A percentile compares a stretch with the other conserved stretches of the same genome.
phyloP scores from a whole-genome alignment of 1,139 yeast genomes.

The Magnusiomyces magnusii region DNA sequence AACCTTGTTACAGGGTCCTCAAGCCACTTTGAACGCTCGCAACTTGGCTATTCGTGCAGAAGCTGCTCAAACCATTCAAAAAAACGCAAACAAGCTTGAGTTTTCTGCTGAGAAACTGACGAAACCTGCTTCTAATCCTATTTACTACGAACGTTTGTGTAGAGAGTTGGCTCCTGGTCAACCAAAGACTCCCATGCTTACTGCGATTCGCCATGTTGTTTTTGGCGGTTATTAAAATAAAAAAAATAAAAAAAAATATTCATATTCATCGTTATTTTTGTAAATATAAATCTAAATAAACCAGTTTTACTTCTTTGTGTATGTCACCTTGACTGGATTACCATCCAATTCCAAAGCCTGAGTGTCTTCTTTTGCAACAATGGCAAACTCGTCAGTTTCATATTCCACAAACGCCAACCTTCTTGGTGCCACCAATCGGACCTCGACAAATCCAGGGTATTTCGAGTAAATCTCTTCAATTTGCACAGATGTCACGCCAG shows the following conservation, averaged over 20 bases:
- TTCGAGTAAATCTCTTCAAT: slow-evolving; percentile 42
- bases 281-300: slow-evolving; percentile 12
- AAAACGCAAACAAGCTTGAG: slow-evolving; percentile 20
- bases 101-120: slow-evolving; percentile 45
- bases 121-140: slow-evolving; percentile 76
- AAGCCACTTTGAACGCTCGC: slow-evolving; percentile 22
- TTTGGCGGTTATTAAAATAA: slow-evolving; percentile 32
- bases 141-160: slow-evolving; percentile 63
- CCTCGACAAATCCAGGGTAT: slow-evolving; percentile 53
- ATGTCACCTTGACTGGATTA: slow-evolving; percentile 37
- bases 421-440: slow-evolving; percentile 59
- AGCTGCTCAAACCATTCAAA: slow-evolving; percentile 24
- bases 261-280: slow-evolving; percentile 1
- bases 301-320: slow-evolving; percentile 42
- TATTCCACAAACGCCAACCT: slow-evolving; percentile 79
- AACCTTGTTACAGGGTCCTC: slow-evolving; percentile 20
- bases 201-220: slow-evolving; percentile 28
- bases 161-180: slow-evolving; percentile 67
- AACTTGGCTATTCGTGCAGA: slow-evolving; percentile 25
- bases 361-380: slow-evolving; percentile 39
- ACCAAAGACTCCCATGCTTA: slow-evolving; percentile 50
- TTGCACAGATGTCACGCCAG: slow-evolving; percentile 37
- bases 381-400: slow-evolving; percentile 45
- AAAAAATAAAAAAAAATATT: no score
- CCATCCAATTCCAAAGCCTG: slow-evolving; percentile 34